Evolutionary conservation across 106 monocot species (phyloP).

Genomic region (Phalaenopsis aphrodite): DNA sequence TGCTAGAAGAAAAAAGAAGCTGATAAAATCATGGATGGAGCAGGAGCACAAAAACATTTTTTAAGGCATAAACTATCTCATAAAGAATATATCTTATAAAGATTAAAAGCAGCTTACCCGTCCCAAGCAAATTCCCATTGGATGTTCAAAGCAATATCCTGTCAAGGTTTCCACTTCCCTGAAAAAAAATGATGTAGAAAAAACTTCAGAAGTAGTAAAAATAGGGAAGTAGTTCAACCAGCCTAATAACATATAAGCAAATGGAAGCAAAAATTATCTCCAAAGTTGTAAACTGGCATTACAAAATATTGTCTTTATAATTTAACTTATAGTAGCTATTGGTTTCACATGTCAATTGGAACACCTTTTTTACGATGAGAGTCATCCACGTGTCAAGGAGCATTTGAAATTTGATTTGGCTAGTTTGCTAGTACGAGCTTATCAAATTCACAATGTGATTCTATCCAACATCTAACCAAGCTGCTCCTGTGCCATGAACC

Average conservation of each 20-base stretch:
- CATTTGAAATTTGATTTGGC: too few relatives aligned
- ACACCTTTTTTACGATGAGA: too few relatives aligned
- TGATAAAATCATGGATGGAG: background rate
- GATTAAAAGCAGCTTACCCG: background rate
- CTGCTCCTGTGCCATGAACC: too few relatives aligned
- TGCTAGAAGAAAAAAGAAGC: background rate
- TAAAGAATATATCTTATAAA: too few relatives aligned
- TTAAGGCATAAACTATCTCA: too few relatives aligned
- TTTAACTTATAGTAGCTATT: too few relatives aligned
- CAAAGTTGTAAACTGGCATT: background rate
- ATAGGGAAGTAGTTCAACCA: background rate
- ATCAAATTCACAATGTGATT: too few relatives aligned
- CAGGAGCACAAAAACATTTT: too few relatives aligned
- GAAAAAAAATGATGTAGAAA: background rate
- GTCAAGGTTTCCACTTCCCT: background rate
- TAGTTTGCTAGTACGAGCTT: too few relatives aligned
- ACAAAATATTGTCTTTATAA: background rate
- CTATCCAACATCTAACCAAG: too few relatives aligned
- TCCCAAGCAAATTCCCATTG: slow-evolving; percentile 2
- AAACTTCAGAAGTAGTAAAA: background rate
- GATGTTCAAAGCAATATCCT: background rate
- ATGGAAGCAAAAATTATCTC: background rate
- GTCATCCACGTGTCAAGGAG: too few relatives aligned
- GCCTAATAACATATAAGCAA: background rate
- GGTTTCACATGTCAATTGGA: too few relatives aligned